A percentile compares a stretch with the other conserved stretches of the same genome.
phyloP scores from a whole-genome alignment of 2,329 filamentous ascomycete species.

The Colletotrichum theobromicola region DNA sequence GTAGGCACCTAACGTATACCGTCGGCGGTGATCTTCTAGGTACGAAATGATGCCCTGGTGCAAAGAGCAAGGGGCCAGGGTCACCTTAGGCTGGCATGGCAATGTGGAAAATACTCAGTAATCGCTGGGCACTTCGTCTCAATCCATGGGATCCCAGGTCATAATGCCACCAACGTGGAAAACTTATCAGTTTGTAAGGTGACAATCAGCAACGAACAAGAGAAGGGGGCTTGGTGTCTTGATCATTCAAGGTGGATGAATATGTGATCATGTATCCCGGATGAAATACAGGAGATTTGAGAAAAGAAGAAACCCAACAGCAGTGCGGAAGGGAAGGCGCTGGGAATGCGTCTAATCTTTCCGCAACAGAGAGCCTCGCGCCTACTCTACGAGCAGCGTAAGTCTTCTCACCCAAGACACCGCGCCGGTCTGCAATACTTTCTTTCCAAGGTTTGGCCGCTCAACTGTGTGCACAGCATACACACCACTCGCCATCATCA shows the following conservation, averaged over 20 bases:
- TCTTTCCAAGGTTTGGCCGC: neutral
- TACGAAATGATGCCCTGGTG: too few species aligned
- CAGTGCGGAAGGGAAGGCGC: neutral
- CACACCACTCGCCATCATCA: neutral
- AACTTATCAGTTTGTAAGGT: neutral
- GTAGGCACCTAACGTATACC: neutral
- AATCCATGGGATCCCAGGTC: neutral
- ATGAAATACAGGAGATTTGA: too few species aligned
- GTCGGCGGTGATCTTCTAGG: neutral
- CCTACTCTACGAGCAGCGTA: neutral
- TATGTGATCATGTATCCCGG: too few species aligned
- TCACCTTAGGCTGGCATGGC: neutral
- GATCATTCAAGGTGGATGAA: neutral
- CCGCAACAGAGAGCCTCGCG: neutral
- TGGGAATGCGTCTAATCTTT: neutral
- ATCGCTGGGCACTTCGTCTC: neutral
- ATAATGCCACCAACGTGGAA: neutral
- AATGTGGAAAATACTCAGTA: too few species aligned
- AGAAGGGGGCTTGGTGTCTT: neutral
- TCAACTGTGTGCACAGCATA: neutral
- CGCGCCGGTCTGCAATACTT: neutral
- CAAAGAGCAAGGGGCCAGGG: too few species aligned
- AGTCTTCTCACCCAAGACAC: neutral
- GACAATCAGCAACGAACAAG: neutral
- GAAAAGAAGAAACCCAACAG: too few species aligned